Conservation (phyloP, 371 early-diverging fungal species). For the Synchytrium microbalum region DNA sequence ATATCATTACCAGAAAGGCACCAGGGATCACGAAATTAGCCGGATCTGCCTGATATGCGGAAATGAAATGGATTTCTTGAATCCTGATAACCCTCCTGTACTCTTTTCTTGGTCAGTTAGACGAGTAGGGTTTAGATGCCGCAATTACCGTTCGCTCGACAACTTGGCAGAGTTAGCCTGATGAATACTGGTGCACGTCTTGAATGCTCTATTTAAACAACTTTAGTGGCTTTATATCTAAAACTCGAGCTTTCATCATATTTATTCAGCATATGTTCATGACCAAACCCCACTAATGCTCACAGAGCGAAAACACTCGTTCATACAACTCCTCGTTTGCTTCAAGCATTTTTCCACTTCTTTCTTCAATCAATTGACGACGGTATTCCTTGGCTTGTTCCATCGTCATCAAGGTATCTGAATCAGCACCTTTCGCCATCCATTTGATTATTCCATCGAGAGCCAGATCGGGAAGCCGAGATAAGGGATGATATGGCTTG, state of each 20-base stretch:
- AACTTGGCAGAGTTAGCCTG: too few relatives aligned
- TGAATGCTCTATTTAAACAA: too few relatives aligned
- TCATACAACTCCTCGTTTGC: conserved; percentile 6
- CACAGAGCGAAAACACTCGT: conserved; percentile 10
- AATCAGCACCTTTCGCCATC: background rate
- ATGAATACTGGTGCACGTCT: too few relatives aligned
- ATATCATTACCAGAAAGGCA: too few relatives aligned
- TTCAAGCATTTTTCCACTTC: conserved; percentile 1
- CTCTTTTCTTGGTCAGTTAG: too few relatives aligned
- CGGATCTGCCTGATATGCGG: too few relatives aligned
- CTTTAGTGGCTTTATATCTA: too few relatives aligned
- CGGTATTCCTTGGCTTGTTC: conserved; percentile 15
- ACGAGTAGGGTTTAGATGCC: too few relatives aligned
- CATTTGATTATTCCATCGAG: background rate
- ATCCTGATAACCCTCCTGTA: too few relatives aligned
- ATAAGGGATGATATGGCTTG: background rate
- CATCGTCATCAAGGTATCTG: conserved; percentile 4
- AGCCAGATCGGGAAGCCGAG: background rate
- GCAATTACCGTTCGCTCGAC: too few relatives aligned
- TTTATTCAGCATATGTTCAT: conserved; percentile 33
- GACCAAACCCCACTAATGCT: conserved; percentile 43
- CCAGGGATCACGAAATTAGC: too few relatives aligned
- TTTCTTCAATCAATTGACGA: conserved; percentile 11
- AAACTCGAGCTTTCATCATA: conserved; percentile 29
- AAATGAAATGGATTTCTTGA: too few relatives aligned